Percentiles rank a stretch among this genome's conserved stretches.
phyloP scores from a whole-genome alignment of 148 eudicot genomes.

The Vaccinium darrowii region DNA sequence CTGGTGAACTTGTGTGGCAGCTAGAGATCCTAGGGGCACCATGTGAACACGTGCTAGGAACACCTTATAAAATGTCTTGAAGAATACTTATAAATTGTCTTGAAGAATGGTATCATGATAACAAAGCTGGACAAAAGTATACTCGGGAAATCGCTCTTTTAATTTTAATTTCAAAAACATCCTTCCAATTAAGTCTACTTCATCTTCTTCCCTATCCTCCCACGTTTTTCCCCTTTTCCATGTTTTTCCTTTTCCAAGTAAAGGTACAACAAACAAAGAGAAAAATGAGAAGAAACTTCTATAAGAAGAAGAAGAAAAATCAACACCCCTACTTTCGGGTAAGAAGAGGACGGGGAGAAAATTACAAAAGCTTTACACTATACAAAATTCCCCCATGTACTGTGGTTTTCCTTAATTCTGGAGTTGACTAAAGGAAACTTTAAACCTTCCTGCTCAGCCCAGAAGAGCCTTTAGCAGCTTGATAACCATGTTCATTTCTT shows the following conservation, averaged over 20 bases:
- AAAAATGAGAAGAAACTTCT: not conserved
- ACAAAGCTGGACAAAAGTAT: not conserved
- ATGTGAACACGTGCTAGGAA: not conserved
- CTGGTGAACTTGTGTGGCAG: not conserved
- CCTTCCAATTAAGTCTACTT: slow-evolving; percentile 1
- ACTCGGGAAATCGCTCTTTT: not conserved
- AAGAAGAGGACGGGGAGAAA: not conserved
- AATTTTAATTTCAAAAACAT: not conserved
- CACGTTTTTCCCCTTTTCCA: not conserved
- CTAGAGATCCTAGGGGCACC: not conserved
- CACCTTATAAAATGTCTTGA: not conserved
- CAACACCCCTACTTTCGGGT: not conserved
- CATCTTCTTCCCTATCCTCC: not conserved
- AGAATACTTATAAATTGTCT: not conserved
- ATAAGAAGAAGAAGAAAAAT: not conserved
- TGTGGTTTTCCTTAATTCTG: slow-evolving; percentile 7
- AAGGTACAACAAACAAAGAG: not conserved
- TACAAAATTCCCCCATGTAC: slow-evolving; percentile 22
- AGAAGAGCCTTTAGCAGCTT: not conserved
- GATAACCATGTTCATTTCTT: slow-evolving; percentile 46
- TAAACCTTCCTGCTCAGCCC: slow-evolving; percentile 9
- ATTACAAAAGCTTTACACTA: slow-evolving; percentile 41
- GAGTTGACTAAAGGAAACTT: not conserved
- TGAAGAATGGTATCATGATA: not conserved
- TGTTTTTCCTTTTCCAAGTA: too few relatives aligned